Evolutionary conservation across 768 basidiomycete species (phyloP), one percentile per base, ranked within the genome.

Genomic region (Guyanaporus albipodus): DNA sequence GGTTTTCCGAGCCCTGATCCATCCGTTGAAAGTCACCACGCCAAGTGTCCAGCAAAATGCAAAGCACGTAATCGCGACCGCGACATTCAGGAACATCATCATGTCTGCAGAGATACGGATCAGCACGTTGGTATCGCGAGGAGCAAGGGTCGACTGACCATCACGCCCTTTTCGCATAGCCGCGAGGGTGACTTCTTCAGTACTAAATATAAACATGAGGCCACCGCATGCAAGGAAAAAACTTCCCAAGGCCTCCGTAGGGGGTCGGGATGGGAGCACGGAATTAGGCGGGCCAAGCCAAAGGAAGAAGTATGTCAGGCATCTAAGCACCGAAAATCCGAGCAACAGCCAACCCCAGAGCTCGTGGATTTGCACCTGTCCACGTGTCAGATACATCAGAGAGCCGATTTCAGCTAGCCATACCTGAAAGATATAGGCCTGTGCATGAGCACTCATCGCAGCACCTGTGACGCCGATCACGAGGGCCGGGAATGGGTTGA

Each of bases 401-500:
- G 17, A 1, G 27, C 8, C 14, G 19, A 19, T 8, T 29, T 31
- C 19, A 29, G 22, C 38, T 8, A 2, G 24, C n/a, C 39, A 63
- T 33, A 78, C 83, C 68, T 89, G 89, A 71, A 96, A 96, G n/a
- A 88, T 67, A 68, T 95, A 97, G 1, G 79, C 77, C 66, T 97
- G 94, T 44, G 79, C 77, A 64, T 98, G 95, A 0, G 91, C 91
- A 11, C 86, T 78, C 95, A 97, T 96, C 2, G 91, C 94, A 3
- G 85, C 78, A 18, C 94, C 95, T 10, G 93, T 94, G 32, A 92
- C 80, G n/a, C 90, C 91, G 47, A 95, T 90, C 26, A 91, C 90
- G 27, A 97, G 73, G 4, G 94, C 94, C 1, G 92, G 89, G 70
- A 95, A 89, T 5, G 92, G 91, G 61, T 94, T 95, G 67, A 93